A percentile compares a stretch with the other conserved stretches of the same genome.
phyloP scores from a whole-genome alignment of 768 basidiomycete genomes.

The Kwoniella heveanensis region DNA sequence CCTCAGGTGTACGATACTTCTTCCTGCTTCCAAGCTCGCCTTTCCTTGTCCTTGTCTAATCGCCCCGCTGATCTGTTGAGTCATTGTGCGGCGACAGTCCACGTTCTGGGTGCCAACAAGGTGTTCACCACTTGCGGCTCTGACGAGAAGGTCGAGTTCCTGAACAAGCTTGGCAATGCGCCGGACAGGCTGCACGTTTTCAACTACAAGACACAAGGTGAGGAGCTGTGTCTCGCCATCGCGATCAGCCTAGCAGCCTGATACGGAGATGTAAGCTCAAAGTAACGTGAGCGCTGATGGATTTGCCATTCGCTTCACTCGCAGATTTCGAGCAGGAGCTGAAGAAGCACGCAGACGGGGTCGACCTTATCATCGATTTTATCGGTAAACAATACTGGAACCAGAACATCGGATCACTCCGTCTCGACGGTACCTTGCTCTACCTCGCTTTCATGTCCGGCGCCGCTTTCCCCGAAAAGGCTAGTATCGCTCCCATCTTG shows the following conservation, averaged over 20 bases:
- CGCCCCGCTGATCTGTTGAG: no score
- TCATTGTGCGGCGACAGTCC: constrained; percentile 31
- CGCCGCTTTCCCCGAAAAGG: constrained; percentile 31
- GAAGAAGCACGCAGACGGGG: constrained; percentile 69
- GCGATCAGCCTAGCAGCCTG: no score
- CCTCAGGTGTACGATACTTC: no score
- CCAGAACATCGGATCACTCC: constrained; percentile 47
- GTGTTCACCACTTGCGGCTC: constrained; percentile 86
- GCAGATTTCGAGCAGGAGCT: constrained; percentile 73
- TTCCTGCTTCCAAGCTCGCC: no score
- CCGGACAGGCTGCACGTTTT: constrained; percentile 61
- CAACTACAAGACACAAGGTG: constrained; percentile 72
- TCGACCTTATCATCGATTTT: constrained; percentile 81
- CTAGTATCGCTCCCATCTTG: constrained; percentile 67
- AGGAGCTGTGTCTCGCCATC: background rate
- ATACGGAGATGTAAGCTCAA: no score
- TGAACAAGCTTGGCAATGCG: constrained; percentile 52
- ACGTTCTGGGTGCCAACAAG: constrained; percentile 52
- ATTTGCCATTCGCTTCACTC: background rate
- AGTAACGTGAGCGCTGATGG: no score
- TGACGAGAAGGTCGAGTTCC: constrained; percentile 76
- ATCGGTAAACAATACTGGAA: constrained; percentile 52
- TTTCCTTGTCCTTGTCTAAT: no score
- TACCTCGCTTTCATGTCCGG: constrained; percentile 55
- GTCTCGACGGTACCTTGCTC: constrained; percentile 51